Evolutionary conservation across 306 rosid species (phyloP).

Genomic region (Lablab purpureus): DNA sequence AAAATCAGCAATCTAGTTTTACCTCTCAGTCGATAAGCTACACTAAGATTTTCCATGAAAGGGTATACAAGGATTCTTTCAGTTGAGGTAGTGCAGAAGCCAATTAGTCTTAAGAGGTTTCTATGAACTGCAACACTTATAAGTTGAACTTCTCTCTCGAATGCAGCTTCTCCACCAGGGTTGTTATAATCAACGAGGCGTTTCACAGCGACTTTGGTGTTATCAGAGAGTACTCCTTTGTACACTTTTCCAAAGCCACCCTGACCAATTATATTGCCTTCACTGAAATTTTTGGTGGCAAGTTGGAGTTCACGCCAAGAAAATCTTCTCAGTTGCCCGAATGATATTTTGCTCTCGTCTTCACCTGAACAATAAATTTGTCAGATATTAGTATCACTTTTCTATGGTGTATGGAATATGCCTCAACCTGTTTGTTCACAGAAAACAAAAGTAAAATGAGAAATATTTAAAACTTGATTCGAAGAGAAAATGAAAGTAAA

Average conservation of each 20-base stretch:
- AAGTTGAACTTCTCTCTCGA: conserved; percentile 84
- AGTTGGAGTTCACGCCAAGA: conserved; percentile 87
- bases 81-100: conserved; percentile 75
- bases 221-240: conserved; percentile 80
- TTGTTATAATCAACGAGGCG: conserved; percentile 80
- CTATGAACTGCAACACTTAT: conserved; percentile 92
- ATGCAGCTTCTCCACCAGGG: conserved; percentile 97
- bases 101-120: conserved; percentile 85
- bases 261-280: conserved; percentile 87
- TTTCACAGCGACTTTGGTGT: conserved; percentile 79
- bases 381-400: conserved; percentile 32
- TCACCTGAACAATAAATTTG: conserved; percentile 62
- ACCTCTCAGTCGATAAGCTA: conserved; percentile 90
- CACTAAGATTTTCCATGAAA: conserved; percentile 93
- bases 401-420: neutral
- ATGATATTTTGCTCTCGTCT: conserved; percentile 72
- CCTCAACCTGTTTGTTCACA: neutral
- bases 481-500: neutral
- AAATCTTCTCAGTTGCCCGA: conserved; percentile 81
- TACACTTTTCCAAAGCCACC: conserved; percentile 99
- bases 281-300: conserved; percentile 83
- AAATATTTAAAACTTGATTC: neutral
- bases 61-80: conserved; percentile 98
- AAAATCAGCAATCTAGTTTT: conserved; percentile 34
- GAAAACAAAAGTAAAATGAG: neutral